Evolutionary conservation across 2,329 filamentous ascomycete genomes (phyloP), one percentile per base, ranked within the genome.

Genomic region (Alternaria postmessia): DNA sequence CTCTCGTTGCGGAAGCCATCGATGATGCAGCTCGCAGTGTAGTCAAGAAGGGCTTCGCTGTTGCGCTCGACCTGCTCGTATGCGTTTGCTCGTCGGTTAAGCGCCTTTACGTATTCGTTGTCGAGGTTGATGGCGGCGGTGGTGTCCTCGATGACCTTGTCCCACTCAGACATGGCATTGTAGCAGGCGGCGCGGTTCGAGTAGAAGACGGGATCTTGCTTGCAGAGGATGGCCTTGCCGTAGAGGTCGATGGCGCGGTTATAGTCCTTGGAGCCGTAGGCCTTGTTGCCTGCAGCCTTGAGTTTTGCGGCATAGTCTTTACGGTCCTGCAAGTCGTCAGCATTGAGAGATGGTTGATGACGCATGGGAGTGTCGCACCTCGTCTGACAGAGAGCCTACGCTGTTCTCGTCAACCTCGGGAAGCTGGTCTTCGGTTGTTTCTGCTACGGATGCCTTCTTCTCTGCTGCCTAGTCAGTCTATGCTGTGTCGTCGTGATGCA

Each of bases 1-100:
- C 87, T 85, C 73, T 97, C 91, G 79, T 95, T 98, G 82, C 92
- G 91, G 86, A 99, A 99, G 64, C 91, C 91, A 78, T 99, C 95
- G 78, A 99, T 97, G 79, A 99, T 99, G 83, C 95, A 99, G 82
- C 94, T 97, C 59, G 95, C 95, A 8, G 95, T 99, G 83, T 96
- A 98, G 82, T 99, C 95, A 65, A 99, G 87, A 8, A 99, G 89
- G 46, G 95, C 94, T 78, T 98, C 94, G 79, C 93, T 95, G 84
- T 91, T 97, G 81, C 90, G 91, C 73, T 90, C 90, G 44, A 95
- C 88, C 79, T 97, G 91, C 82, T 99, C 95, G 81, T 98, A 99
- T 59, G 95, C 95, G 77, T 96, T 96, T 57, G 95, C 95, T 73
- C 95, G 89, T 75, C 95, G 91, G 86, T 99, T 99, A 72, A 99